Evolutionary conservation across 2,329 filamentous ascomycete species (phyloP).

Genomic region (Thyridium curvatum): DNA sequence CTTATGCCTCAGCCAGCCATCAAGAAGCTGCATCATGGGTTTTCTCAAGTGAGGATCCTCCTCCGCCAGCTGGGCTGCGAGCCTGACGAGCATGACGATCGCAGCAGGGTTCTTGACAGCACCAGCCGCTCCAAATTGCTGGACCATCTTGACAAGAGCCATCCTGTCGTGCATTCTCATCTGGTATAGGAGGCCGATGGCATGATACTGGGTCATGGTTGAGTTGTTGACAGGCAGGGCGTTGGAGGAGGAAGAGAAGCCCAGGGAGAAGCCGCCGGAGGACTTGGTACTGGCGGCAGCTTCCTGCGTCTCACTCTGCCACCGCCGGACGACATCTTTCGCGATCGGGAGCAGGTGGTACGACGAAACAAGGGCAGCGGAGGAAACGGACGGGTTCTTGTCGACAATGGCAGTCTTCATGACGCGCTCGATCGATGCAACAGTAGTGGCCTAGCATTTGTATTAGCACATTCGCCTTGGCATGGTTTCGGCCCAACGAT

Average conservation of each 20-base stretch:
- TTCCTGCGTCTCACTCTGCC: constrained; percentile 98
- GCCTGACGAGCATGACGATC: constrained; percentile 82
- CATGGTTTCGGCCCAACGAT: constrained; percentile 5
- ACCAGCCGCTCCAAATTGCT: constrained; percentile 88
- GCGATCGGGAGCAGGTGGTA: constrained; percentile 97
- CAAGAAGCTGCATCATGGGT: constrained; percentile 95
- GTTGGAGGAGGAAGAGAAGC: constrained; percentile 75
- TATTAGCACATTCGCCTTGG: constrained; percentile 6
- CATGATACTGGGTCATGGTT: constrained; percentile 97
- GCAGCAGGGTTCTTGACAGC: constrained; percentile 94
- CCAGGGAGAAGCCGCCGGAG: constrained; percentile 81
- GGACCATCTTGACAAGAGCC: constrained; percentile 99
- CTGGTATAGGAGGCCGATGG: constrained; percentile 93
- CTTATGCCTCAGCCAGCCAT: constrained; percentile 96
- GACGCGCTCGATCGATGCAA: constrained; percentile 94
- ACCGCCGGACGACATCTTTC: constrained; percentile 89
- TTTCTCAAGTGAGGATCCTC: constrained; percentile 84
- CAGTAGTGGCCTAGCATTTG: constrained; percentile 70
- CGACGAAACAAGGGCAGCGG: constrained; percentile 89
- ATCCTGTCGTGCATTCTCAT: constrained; percentile 97
- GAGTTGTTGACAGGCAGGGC: constrained; percentile 82
- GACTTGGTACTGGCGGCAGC: constrained; percentile 87
- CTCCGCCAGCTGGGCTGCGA: constrained; percentile 89
- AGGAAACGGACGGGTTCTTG: constrained; percentile 96
- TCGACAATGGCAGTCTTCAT: constrained; percentile 99